Conservation (phyloP, 78 protist species). For the Pigoraptor vietnamica region DNA sequence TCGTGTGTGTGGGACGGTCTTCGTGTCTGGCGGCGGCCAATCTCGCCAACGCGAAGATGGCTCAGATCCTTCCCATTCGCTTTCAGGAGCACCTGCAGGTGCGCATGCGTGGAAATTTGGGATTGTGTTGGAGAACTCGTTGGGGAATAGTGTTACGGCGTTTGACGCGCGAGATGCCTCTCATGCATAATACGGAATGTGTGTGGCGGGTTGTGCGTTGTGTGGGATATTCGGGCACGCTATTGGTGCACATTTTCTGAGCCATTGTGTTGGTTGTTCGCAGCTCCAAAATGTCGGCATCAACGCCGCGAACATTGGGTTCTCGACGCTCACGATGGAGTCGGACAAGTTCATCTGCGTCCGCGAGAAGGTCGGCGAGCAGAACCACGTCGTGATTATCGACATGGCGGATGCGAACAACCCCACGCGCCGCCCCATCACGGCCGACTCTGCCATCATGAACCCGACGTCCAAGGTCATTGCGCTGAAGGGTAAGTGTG, state of each 20-base stretch:
- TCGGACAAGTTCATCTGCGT: conserved; percentile 90
- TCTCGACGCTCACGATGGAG: conserved; percentile 88
- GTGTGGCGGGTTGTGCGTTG: neutral
- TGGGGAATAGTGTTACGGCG: too few species aligned
- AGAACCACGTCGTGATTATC: conserved; percentile 69
- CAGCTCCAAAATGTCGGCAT: conserved; percentile 63
- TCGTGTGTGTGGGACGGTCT: neutral
- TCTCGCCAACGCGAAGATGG: neutral
- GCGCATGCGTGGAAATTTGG: too few species aligned
- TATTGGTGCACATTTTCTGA: neutral
- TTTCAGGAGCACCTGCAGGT: conserved; percentile 14
- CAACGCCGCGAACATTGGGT: conserved; percentile 60
- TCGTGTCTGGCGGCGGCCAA: neutral
- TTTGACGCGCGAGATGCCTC: too few species aligned
- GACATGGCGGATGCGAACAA: conserved; percentile 69
- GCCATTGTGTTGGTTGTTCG: neutral
- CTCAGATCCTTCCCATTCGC: neutral
- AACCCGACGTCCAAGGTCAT: conserved; percentile 88
- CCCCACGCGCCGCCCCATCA: conserved; percentile 71
- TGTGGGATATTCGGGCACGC: neutral
- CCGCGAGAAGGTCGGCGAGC: conserved; percentile 75
- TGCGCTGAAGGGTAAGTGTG: conserved; percentile 81
- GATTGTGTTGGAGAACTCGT: too few species aligned
- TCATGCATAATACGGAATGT: too few species aligned
- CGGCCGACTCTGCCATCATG: conserved; percentile 95